These are phyloP conservation scores for Ophiostoma piceae DNA, from an alignment of 2,329 filamentous ascomycete genomes.

Conservation along the genomic window DNA sequence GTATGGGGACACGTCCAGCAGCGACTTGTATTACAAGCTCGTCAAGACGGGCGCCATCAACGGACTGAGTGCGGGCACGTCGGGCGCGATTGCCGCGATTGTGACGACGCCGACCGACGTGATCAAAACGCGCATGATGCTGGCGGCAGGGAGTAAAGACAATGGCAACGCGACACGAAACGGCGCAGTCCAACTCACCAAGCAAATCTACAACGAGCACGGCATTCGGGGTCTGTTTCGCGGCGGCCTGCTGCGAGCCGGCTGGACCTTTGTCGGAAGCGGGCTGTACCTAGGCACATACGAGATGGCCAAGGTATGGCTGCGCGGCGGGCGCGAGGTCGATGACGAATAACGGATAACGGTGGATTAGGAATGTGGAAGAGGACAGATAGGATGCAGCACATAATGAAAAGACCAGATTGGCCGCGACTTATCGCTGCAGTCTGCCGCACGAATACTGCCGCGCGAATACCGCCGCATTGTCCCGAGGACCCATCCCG, in stretches of 20 bases:
- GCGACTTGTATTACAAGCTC: slow-evolving; percentile 35
- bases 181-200: slow-evolving; percentile 55
- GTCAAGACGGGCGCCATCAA: slow-evolving; percentile 66
- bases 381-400: too few relatives aligned
- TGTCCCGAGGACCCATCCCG: background rate
- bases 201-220: slow-evolving; percentile 58
- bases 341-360: slow-evolving; percentile 23
- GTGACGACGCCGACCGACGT: slow-evolving; percentile 88
- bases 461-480: background rate
- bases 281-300: slow-evolving; percentile 84
- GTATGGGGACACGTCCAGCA: slow-evolving; percentile 18
- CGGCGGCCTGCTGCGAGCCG: slow-evolving; percentile 65
- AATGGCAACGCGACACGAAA: background rate
- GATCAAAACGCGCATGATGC: slow-evolving; percentile 85
- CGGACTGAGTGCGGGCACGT: slow-evolving; percentile 65
- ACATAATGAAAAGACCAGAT: background rate
- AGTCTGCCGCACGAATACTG: background rate
- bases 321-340: slow-evolving; percentile 42
- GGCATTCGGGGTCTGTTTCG: slow-evolving; percentile 72
- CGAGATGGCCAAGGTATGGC: slow-evolving; percentile 68
- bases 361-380: too few relatives aligned
- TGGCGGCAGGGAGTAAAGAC: slow-evolving; percentile 47
- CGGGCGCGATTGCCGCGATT: slow-evolving; percentile 69
- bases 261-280: slow-evolving; percentile 78
- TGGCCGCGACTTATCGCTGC: slow-evolving; percentile 3